Evolutionary conservation across 148 eudicot species (phyloP), one percentile per base, ranked within the genome.

Genomic region (Talinum fruticosum): DNA sequence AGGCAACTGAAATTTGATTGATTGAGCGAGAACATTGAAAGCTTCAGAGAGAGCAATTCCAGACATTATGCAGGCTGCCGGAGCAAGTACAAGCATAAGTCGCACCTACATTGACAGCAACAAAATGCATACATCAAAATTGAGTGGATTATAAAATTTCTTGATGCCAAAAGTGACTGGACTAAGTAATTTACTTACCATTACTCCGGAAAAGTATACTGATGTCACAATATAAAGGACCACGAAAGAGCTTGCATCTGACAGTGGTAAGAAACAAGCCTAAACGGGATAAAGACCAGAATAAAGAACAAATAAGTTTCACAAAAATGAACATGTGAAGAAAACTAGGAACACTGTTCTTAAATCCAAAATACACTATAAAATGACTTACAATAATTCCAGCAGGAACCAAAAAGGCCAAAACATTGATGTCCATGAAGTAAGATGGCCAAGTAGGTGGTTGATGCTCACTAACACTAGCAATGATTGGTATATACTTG

Each of bases 391-490:
- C 98, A 81, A 92, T 79, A 71, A 95, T 92, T 84, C 98, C 98
- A 82, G 98, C 97, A 32, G 98, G 98, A 81, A 95, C 98, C 89
- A 95, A 81, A 86, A 95, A 92, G 38, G 98, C 98, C 89, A 95
- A 84, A 67, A 95, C 96, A 81, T 95, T 95, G 26, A 95, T 91
- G 85, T 95, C 98, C 98, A 95, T 95, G 79, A 95, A 95, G 87
- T 95, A 95, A 64, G 97, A 95, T 36, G 97, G 98, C 98, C 98
- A 95, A 45, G 98, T 95, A 82, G 98, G 98, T 0, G 98, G 98
- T 77, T 95, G 98, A 86, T 95, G 98, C 84, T 95, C 98, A 84
- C 98, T 95, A 76, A 95, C 98, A 88, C 98, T 95, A 66, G 98
- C 98, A 80, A 95, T 95, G 77, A 95, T 95, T 72, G 98, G 98